Evolutionary conservation across 352 stramenopile genomes (phyloP).

Genomic region (Phytophthora fragariaefolia): DNA sequence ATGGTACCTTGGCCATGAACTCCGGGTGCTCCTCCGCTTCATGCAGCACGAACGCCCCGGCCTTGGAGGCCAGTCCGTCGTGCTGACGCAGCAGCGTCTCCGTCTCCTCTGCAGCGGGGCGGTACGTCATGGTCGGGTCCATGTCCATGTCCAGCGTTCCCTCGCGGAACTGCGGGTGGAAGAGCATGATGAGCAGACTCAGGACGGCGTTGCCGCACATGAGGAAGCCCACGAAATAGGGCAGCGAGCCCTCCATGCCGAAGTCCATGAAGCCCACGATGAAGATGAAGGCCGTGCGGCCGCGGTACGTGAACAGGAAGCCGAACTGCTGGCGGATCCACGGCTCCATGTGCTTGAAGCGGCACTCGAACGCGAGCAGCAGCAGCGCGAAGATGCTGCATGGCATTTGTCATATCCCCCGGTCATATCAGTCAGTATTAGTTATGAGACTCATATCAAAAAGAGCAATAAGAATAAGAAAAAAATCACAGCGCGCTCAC

Average conservation of each 20-base stretch:
- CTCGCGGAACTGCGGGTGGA: constrained; percentile 86
- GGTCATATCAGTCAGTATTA: too few relatives aligned
- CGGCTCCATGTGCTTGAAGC: constrained; percentile 88
- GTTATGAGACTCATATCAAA: neutral
- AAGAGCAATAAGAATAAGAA: constrained; percentile 1
- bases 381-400: constrained; percentile 83
- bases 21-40: constrained; percentile 80
- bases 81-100: constrained; percentile 71
- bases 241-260: constrained; percentile 79
- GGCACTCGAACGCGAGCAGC: constrained; percentile 86
- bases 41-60: constrained; percentile 68
- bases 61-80: constrained; percentile 61
- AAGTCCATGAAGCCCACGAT: constrained; percentile 91
- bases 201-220: constrained; percentile 83
- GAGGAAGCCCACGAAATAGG: constrained; percentile 73
- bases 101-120: constrained; percentile 65
- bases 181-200: constrained; percentile 84
- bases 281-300: constrained; percentile 86
- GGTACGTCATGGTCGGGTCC: constrained; percentile 82
- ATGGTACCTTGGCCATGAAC: constrained; percentile 65
- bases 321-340: constrained; percentile 87
- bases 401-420: constrained; percentile 1
- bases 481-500: constrained; percentile 53
- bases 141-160: constrained; percentile 71
- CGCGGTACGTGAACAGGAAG: constrained; percentile 90